Conservation (phyloP, 495 filamentous ascomycete species). For the Neurospora sublineolata region DNA sequence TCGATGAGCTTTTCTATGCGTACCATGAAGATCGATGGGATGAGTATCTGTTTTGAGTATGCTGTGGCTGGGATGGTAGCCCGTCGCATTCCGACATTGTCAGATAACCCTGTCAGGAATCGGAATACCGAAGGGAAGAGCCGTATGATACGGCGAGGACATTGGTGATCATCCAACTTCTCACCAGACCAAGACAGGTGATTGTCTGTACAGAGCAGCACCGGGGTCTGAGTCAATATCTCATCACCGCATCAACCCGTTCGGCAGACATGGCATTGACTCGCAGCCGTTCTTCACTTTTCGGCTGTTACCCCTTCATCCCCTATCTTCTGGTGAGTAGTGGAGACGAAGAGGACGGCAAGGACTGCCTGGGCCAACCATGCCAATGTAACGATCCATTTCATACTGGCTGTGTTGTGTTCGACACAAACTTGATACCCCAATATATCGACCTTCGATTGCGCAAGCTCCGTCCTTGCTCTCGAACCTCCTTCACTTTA, state of each 20-base stretch:
- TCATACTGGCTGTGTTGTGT: neutral
- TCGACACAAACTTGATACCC: neutral
- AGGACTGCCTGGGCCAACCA: neutral
- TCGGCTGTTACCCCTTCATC: neutral
- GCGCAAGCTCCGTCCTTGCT: neutral
- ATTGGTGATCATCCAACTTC: neutral
- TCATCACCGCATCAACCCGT: neutral
- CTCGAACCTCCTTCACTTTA: neutral
- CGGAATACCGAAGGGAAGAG: neutral
- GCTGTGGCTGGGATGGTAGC: neutral
- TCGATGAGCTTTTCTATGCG: slow-evolving; percentile 24
- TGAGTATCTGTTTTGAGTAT: slow-evolving; percentile 22
- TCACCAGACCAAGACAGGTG: neutral
- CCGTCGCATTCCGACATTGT: neutral
- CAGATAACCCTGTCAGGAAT: neutral
- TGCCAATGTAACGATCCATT: neutral
- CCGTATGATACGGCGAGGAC: neutral
- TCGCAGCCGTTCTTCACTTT: neutral
- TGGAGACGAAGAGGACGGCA: neutral
- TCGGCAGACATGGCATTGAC: neutral
- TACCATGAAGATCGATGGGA: slow-evolving; percentile 27
- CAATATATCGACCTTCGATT: neutral
- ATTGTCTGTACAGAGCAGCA: neutral
- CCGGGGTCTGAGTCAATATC: neutral
- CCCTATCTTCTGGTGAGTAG: neutral